These are phyloP conservation scores for Brassica cretica DNA, from an alignment of 345 rosid genomes.

Conservation along the genomic window DNA sequence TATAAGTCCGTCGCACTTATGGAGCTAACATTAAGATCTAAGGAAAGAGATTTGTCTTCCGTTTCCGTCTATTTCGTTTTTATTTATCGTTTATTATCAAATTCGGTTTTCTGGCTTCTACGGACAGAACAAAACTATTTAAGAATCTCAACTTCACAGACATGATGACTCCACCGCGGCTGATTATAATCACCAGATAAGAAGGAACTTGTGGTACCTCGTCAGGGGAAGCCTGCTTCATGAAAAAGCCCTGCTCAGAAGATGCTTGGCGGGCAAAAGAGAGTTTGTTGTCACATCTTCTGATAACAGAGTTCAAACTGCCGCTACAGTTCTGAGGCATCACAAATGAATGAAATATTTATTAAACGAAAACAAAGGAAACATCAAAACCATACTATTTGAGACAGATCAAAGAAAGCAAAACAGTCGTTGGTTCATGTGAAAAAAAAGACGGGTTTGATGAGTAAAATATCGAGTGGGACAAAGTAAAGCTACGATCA, in stretches of 20 bases:
- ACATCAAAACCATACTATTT: background rate
- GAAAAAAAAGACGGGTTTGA: too few species aligned
- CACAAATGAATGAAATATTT: background rate
- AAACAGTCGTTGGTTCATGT: background rate
- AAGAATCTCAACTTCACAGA: background rate
- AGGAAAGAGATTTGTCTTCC: too few species aligned
- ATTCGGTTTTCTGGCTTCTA: too few species aligned
- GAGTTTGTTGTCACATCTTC: constrained; percentile 59
- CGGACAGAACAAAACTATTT: background rate
- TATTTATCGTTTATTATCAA: too few species aligned
- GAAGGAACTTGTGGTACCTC: constrained; percentile 43
- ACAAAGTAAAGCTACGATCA: background rate
- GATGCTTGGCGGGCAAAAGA: constrained; percentile 70
- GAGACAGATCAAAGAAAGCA: background rate
- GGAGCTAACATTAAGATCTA: too few species aligned
- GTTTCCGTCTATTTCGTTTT: too few species aligned
- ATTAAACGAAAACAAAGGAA: too few species aligned
- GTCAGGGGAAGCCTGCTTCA: constrained; percentile 59
- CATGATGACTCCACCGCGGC: background rate
- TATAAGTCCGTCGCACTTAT: too few species aligned
- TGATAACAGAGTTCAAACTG: constrained; percentile 53
- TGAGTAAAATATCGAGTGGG: too few species aligned
- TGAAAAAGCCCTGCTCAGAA: constrained; percentile 60
- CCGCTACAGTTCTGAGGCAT: constrained; percentile 70
- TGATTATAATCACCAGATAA: background rate